phyloP scores from a whole-genome alignment of 225 moss, liverwort and hornwort genomes.

The Marchantia paleacea region DNA sequence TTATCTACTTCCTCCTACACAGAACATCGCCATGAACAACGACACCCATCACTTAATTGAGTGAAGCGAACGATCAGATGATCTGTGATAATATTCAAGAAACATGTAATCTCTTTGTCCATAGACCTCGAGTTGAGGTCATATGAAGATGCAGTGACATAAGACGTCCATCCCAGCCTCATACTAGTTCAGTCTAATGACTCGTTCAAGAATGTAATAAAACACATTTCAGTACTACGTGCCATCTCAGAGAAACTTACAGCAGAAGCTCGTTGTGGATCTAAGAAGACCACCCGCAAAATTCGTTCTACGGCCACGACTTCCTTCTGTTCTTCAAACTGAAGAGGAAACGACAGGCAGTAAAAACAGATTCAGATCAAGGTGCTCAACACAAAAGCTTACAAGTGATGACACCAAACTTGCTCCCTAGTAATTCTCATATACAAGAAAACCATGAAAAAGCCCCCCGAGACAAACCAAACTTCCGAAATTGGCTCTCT shows the following conservation, averaged over 20 bases:
- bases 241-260: constrained; percentile 43
- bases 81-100: no score
- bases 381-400: no score
- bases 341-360: not conserved
- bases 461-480: no score
- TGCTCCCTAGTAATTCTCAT: no score
- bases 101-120: not conserved
- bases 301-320: constrained; percentile 73
- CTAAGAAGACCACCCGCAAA: constrained; percentile 68
- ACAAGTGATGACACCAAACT: no score
- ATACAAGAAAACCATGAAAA: no score
- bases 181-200: no score
- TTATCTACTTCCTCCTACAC: constrained; percentile 74
- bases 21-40: not conserved
- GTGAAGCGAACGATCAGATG: not conserved
- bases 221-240: not conserved
- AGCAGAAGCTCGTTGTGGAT: constrained; percentile 65
- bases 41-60: not conserved
- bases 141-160: no score
- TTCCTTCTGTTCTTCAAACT: constrained; percentile 84
- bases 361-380: not conserved
- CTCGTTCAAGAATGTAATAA: no score
- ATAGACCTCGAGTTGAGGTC: not conserved
- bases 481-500: no score
- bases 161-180: no score